Percentiles rank a stretch among this genome's conserved stretches.
Evolutionary conservation across 139 green algal genomes (phyloP).

Genomic region (Chlamydomonas schloesseri): DNA sequence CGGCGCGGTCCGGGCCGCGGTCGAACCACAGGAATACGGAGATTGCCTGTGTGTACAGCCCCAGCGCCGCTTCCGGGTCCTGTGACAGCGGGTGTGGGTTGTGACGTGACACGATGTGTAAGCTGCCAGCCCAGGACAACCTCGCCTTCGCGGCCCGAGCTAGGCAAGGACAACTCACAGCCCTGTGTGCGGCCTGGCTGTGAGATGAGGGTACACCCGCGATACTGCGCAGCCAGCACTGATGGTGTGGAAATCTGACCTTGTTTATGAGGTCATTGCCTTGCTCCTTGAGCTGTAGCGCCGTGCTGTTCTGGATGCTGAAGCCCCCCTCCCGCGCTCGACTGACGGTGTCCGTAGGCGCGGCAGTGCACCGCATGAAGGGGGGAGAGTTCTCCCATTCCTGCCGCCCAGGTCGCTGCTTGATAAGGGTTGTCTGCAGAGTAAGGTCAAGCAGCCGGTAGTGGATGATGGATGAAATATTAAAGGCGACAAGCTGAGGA

Average conservation of each 20-base stretch:
- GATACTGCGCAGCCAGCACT: no score
- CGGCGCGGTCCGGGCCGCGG: conserved; percentile 26
- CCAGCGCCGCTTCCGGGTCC: conserved; percentile 37
- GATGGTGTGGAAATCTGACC: background rate
- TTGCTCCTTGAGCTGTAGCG: conserved; percentile 41
- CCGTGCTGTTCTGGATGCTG: background rate
- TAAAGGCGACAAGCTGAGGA: no score
- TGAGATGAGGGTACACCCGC: no score
- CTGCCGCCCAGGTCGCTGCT: conserved; percentile 29
- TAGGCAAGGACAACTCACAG: no score
- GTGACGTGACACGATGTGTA: no score
- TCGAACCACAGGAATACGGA: conserved; percentile 61
- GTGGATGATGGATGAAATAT: no score
- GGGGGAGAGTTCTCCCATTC: conserved; percentile 51
- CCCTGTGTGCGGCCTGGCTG: no score
- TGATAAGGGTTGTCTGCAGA: conserved; percentile 43
- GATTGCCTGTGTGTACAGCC: conserved; percentile 40
- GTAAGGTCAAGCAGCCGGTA: no score
- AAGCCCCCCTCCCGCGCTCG: background rate
- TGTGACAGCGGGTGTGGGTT: background rate
- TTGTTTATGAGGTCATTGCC: conserved; percentile 39
- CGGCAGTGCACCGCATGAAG: conserved; percentile 49
- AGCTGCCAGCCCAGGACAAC: no score
- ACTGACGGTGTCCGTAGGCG: background rate
- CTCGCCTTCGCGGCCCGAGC: no score